Base-by-base conservation (phyloP, 441 rosid genomes). In the Gossypium aridum region DNA sequence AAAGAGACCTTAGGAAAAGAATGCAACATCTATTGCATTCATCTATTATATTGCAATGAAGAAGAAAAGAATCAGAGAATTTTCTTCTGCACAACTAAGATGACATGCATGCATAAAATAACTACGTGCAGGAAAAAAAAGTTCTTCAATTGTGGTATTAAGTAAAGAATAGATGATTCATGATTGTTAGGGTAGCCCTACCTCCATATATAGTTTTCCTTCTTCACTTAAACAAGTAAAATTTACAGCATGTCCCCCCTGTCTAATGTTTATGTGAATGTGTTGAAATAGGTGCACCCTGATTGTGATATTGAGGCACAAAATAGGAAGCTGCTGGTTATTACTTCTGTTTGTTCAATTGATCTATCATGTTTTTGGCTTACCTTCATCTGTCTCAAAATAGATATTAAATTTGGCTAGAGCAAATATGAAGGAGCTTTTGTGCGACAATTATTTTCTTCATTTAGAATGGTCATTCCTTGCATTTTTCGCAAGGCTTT, bases 21-120 rank as follows among this genome's bases (percentile, higher is more conserved):
- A 70, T 28, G 73, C 62, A 70, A 47, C 63, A 70, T 5, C 16
- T 43, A 54, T 22, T 70, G 62, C 63, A 53, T 53, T 53, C 26
- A 28, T 70, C 61, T 10, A 53, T 70, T 37, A 70, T 70, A 53
- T 70, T 70, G 63, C 63, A 70, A 70, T 25, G 49, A 28, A 70
- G 28, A 51, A 25, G 61, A 69, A 69, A 69, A 14, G 23, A 69
- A 51, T 17, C 8, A 69, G 14, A 16, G 23, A 51, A 53, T 28
- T 26, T 43, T 64, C 53, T 37, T 64, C 13, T 7, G n/a, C 54
- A 20, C 13, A 25, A n/a, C 59, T 49, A 49, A 68, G 25, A 20
- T 53, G 25, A 14, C 2, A 70, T 31, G 31, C 63, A 54, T 31
- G 31, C 17, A 31, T 12, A 31, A 17, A 70, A 70, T 28, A 54